Evolutionary conservation across 78 protist species (phyloP).

Genomic region (Planoprotostelium fungivorum): DNA sequence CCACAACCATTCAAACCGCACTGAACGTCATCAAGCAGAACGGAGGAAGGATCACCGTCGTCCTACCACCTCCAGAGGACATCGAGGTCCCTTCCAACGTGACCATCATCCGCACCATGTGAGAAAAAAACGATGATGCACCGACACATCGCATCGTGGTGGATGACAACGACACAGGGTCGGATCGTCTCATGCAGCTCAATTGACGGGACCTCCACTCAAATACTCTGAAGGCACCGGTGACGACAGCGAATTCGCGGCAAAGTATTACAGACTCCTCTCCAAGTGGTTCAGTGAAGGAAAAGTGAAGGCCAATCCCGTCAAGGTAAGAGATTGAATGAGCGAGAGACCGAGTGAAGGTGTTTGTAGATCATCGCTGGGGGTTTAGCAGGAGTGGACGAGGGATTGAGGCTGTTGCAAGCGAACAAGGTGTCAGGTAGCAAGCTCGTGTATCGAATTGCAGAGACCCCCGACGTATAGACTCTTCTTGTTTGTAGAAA

Average conservation of each 20-base stretch:
- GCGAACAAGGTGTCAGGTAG: neutral
- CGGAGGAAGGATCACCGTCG: neutral
- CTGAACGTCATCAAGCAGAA: neutral
- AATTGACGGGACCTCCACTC: too few species aligned
- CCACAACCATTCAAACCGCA: neutral
- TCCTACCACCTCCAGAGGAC: neutral
- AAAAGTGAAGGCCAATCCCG: neutral
- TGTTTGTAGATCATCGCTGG: neutral
- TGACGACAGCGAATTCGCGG: neutral
- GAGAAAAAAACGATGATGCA: neutral
- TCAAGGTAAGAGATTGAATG: neutral
- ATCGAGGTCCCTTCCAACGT: neutral
- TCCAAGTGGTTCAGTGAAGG: neutral
- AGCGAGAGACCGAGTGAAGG: neutral
- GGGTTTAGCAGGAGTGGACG: neutral
- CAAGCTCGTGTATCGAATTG: neutral
- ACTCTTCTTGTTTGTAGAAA: too few species aligned
- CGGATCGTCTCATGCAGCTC: neutral
- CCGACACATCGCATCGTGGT: too few species aligned
- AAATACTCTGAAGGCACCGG: too few species aligned
- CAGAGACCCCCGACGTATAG: too few species aligned
- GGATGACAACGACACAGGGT: neutral
- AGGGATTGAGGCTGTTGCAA: neutral
- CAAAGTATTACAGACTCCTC: neutral
- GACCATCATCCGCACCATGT: neutral